Evolutionary conservation across 2,329 filamentous ascomycete genomes (phyloP).

Genomic region (Metarhizium humberi): DNA sequence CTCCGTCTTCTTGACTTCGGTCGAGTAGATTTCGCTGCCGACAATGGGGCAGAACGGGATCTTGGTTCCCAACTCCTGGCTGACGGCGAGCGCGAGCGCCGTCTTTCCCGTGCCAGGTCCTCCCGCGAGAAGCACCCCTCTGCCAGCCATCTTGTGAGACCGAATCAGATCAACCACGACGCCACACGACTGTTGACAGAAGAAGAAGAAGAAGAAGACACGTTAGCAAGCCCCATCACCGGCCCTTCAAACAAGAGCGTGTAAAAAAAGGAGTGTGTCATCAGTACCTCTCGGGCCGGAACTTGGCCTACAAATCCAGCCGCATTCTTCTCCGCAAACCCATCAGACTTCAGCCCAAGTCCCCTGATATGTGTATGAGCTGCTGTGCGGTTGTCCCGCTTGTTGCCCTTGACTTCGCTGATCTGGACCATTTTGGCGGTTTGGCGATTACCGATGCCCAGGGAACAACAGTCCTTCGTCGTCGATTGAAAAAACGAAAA

Average conservation of each 20-base stretch:
- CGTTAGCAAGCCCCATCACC: not conserved
- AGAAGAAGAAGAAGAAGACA: not conserved
- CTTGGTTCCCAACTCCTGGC: constrained; percentile 94
- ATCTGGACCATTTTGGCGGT: constrained; percentile 67
- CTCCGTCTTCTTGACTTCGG: constrained; percentile 99
- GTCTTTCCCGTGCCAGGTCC: constrained; percentile 97
- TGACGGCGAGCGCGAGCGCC: constrained; percentile 86
- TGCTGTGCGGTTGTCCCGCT: constrained; percentile 91
- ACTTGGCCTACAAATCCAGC: constrained; percentile 86
- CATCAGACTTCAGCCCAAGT: constrained; percentile 77
- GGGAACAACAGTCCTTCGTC: not conserved
- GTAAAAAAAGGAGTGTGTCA: not conserved
- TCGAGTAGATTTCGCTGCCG: constrained; percentile 94
- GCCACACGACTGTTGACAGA: constrained; percentile 65
- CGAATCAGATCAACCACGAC: constrained; percentile 93
- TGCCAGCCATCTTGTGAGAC: constrained; percentile 94
- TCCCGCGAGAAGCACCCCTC: constrained; percentile 85
- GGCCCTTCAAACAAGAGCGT: not conserved
- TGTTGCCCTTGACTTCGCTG: constrained; percentile 89
- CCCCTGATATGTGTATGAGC: constrained; percentile 98
- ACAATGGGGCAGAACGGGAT: constrained; percentile 98
- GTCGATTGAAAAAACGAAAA: not conserved
- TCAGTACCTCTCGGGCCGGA: constrained; percentile 72
- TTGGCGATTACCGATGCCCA: constrained; percentile 7
- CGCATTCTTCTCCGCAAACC: constrained; percentile 68